Conservation (phyloP, 768 basidiomycete species). For the Brasilioporus rufonigricans region DNA sequence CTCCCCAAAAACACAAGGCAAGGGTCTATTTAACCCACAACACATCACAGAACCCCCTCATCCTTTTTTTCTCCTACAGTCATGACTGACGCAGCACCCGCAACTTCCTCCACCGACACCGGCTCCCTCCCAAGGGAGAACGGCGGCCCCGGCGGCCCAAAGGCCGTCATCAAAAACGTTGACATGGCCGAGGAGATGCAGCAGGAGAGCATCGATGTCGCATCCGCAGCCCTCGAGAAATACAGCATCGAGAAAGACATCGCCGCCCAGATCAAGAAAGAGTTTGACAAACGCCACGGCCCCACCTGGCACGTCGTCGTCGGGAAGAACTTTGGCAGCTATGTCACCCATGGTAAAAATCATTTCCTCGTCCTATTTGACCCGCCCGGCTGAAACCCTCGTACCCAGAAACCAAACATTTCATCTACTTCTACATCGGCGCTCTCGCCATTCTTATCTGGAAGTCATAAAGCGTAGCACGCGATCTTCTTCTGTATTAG, state of each 20-base stretch:
- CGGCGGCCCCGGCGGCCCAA: slow-evolving; percentile 45
- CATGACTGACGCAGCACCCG: slow-evolving; percentile 62
- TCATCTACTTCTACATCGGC: slow-evolving; percentile 98
- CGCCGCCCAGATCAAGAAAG: slow-evolving; percentile 97
- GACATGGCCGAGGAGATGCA: slow-evolving; percentile 98
- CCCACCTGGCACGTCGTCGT: slow-evolving; percentile 99
- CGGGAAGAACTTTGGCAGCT: slow-evolving; percentile 98
- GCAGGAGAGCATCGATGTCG: slow-evolving; percentile 88
- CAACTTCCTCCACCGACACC: slow-evolving; percentile 54
- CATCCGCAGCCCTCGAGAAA: slow-evolving; percentile 81
- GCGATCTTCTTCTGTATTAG: slow-evolving; percentile 16
- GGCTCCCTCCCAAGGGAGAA: slow-evolving; percentile 41
- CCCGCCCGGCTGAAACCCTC: slow-evolving; percentile 9
- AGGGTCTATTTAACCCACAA: slow-evolving; percentile 27
- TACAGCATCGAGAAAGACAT: slow-evolving; percentile 98
- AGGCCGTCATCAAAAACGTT: slow-evolving; percentile 94
- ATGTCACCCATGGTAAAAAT: slow-evolving; percentile 82
- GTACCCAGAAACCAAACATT: slow-evolving; percentile 87
- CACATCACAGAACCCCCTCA: neutral
- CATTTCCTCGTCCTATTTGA: too few species aligned
- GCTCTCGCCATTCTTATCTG: slow-evolving; percentile 90
- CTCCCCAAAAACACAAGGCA: slow-evolving; percentile 31
- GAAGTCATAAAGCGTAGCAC: slow-evolving; percentile 65
- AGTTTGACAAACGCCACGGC: slow-evolving; percentile 90
- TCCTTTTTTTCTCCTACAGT: slow-evolving; percentile 2